Evolutionary conservation across 176 grass and related monocot species (phyloP).

Genomic region (Aegilops bicornis): DNA sequence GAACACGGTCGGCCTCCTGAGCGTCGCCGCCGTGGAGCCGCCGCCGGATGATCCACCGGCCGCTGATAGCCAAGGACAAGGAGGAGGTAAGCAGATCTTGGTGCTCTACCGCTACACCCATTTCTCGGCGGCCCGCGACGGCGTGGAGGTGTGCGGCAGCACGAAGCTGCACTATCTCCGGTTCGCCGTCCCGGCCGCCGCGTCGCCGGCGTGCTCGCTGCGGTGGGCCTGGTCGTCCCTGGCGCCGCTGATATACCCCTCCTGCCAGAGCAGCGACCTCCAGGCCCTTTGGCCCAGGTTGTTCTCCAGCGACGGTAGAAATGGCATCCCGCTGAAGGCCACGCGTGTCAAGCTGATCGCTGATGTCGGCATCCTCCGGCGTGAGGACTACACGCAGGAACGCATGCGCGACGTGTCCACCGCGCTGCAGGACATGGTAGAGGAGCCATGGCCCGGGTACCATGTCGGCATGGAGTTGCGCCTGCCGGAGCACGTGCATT

Average conservation of each 20-base stretch:
- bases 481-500: not conserved
- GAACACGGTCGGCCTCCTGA: constrained; percentile 3
- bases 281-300: not conserved
- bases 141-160: not conserved
- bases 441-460: not conserved
- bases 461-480: constrained; percentile 3
- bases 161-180: constrained; percentile 27
- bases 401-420: not conserved
- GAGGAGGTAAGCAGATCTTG: not conserved
- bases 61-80: not conserved
- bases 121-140: not conserved
- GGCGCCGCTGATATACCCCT: constrained; percentile 13
- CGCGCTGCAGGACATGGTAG: not conserved
- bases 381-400: not conserved
- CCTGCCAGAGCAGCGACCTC: not conserved
- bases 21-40: not conserved
- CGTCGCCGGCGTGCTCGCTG: not conserved
- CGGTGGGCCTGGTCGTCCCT: constrained; percentile 13
- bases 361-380: constrained; percentile 25
- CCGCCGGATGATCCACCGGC: not conserved
- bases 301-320: no score
- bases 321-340: not conserved
- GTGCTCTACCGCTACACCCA: constrained; percentile 31
- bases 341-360: not conserved
- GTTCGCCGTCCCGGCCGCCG: constrained; percentile 13